These are phyloP conservation scores for Rubia yunnanensis DNA, from an alignment of 257 asterid species.

Conservation along the genomic window DNA sequence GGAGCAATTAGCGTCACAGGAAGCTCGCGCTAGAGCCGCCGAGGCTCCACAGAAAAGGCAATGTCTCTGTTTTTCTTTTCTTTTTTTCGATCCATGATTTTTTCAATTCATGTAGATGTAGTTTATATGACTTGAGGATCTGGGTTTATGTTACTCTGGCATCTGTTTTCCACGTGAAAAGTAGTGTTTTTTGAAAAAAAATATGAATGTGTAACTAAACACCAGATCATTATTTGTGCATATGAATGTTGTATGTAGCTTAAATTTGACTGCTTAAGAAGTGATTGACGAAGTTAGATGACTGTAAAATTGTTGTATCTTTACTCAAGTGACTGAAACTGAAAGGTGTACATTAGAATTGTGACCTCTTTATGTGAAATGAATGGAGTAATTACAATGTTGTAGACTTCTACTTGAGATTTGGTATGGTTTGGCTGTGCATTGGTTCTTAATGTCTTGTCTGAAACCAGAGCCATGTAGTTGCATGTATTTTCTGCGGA, in stretches of 20 bases:
- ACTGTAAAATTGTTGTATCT: too few species aligned
- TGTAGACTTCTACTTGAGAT: background rate
- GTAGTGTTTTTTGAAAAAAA: too few species aligned
- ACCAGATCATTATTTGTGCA: background rate
- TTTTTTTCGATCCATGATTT: background rate
- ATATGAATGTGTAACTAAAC: background rate
- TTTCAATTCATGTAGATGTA: too few species aligned
- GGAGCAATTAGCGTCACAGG: constrained; percentile 75
- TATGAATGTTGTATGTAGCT: background rate
- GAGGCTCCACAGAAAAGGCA: constrained; percentile 92
- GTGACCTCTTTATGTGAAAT: too few species aligned
- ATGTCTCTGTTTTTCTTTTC: background rate
- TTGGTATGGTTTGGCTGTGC: background rate
- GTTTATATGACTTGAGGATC: too few species aligned
- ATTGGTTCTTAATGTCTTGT: background rate
- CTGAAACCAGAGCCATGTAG: background rate
- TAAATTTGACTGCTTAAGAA: background rate
- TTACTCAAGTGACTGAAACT: too few species aligned
- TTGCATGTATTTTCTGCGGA: background rate
- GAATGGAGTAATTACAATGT: too few species aligned
- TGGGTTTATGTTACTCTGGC: too few species aligned
- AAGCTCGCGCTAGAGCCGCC: constrained; percentile 79
- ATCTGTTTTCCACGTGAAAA: too few species aligned
- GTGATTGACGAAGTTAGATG: too few species aligned
- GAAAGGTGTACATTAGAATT: too few species aligned